Evolutionary conservation across 805 yeast species (phyloP).

Genomic region (Wickerhamomyces alni): DNA sequence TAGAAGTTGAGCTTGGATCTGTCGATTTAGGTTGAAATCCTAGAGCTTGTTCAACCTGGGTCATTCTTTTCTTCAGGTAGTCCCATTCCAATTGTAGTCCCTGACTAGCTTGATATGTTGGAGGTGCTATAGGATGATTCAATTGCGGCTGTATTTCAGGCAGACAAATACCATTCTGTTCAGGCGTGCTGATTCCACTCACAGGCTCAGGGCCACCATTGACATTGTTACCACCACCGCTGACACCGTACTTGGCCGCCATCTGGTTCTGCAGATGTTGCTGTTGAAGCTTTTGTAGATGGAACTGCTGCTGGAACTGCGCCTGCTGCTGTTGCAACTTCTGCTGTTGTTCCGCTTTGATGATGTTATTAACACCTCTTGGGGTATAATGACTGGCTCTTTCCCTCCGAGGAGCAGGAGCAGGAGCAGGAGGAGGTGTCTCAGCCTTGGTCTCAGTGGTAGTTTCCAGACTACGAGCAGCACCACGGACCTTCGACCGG

Average conservation of each 20-base stretch:
- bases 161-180: background rate
- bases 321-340: conserved; percentile 13
- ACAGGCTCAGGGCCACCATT: background rate
- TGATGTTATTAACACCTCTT: conserved; percentile 2
- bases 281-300: conserved; percentile 10
- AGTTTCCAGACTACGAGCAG: background rate
- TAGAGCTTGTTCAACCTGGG: conserved; percentile 10
- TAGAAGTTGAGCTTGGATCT: no score
- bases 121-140: background rate
- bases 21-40: background rate
- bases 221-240: conserved; percentile 6
- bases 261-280: conserved; percentile 15
- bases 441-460: no score
- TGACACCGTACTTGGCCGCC: conserved; percentile 19
- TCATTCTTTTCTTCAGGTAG: conserved; percentile 6
- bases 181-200: background rate
- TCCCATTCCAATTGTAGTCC: conserved; percentile 11
- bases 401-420: background rate
- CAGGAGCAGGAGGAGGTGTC: background rate
- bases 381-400: background rate
- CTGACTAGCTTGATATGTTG: conserved; percentile 10
- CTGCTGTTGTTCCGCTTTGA: conserved; percentile 6
- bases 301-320: conserved; percentile 15
- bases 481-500: background rate
- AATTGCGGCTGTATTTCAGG: background rate